A percentile compares a stretch with the other conserved stretches of the same genome.
Conservation (phyloP, 2,329 filamentous ascomycete genomes). For the Aureobasidium pullulans region DNA sequence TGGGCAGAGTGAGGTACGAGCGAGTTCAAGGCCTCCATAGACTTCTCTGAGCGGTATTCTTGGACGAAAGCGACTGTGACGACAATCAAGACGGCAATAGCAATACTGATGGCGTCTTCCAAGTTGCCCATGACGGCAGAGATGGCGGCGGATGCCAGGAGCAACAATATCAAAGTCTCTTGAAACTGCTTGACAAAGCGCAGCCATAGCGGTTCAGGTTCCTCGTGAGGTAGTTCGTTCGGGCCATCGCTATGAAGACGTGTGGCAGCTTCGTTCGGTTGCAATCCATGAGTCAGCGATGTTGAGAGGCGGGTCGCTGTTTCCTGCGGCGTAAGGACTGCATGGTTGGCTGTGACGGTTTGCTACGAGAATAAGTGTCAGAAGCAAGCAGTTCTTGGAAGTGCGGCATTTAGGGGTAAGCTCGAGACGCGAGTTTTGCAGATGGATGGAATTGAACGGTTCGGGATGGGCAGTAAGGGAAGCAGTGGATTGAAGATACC, state of each 20-base stretch:
- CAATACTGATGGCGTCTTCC: conserved; percentile 93
- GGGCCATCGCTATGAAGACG: conserved; percentile 74
- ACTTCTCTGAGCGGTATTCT: conserved; percentile 96
- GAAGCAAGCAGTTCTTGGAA: neutral
- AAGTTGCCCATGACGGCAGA: conserved; percentile 88
- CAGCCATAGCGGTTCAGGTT: conserved; percentile 88
- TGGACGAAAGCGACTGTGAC: conserved; percentile 94
- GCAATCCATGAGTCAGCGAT: conserved; percentile 74
- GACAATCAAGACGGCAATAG: conserved; percentile 92
- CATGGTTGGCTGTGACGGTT: conserved; percentile 45
- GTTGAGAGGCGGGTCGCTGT: conserved; percentile 71
- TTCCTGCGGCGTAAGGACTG: conserved; percentile 66
- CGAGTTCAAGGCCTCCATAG: conserved; percentile 86
- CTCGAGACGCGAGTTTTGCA: neutral
- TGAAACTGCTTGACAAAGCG: conserved; percentile 96
- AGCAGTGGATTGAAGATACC: neutral
- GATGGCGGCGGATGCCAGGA: conserved; percentile 79
- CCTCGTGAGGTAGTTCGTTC: conserved; percentile 91
- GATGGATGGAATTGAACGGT: neutral
- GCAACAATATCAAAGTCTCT: conserved; percentile 86
- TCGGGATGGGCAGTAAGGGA: neutral
- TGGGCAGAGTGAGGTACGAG: conserved; percentile 94
- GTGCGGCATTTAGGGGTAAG: neutral
- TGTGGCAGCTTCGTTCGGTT: conserved; percentile 70
- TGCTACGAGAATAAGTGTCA: conserved; percentile 20